Evolutionary conservation across 1,139 yeast genomes (phyloP).

Genomic region (Candida sanyaensis): DNA sequence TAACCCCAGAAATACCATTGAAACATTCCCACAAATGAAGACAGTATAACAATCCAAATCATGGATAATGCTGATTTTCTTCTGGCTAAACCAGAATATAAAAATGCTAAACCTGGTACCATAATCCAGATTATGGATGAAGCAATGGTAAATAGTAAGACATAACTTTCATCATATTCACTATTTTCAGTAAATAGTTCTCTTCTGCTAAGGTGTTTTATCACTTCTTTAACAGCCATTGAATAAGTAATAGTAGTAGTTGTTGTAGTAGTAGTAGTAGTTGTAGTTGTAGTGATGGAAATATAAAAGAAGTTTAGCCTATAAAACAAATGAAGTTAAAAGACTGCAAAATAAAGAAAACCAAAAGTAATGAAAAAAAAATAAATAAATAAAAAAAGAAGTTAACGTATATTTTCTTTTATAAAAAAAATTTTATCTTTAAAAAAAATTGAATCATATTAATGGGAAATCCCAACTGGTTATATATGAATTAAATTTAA

Average conservation of each 20-base stretch:
- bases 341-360: not conserved
- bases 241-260: not conserved
- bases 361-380: too few species aligned
- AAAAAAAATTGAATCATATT: too few species aligned
- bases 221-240: conserved; percentile 8
- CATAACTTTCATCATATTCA: conserved; percentile 43
- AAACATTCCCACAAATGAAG: conserved; percentile 75
- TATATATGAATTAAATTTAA: too few species aligned
- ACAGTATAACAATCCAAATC: conserved; percentile 80
- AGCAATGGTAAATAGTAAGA: conserved; percentile 52
- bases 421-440: too few species aligned
- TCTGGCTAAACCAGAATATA: conserved; percentile 91
- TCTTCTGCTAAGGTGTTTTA: conserved; percentile 24
- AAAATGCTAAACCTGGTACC: conserved; percentile 93
- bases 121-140: conserved; percentile 83
- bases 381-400: too few species aligned
- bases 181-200: conserved; percentile 39
- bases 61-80: conserved; percentile 87
- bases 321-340: not conserved
- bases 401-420: too few species aligned
- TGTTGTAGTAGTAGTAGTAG: too few species aligned
- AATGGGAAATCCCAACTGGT: too few species aligned
- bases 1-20: conserved; percentile 99
- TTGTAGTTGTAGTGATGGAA: too few species aligned
- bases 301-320: not conserved